Base-by-base conservation (phyloP, 2,329 filamentous ascomycete species). In the Drechslerella coelobrocha region DNA sequence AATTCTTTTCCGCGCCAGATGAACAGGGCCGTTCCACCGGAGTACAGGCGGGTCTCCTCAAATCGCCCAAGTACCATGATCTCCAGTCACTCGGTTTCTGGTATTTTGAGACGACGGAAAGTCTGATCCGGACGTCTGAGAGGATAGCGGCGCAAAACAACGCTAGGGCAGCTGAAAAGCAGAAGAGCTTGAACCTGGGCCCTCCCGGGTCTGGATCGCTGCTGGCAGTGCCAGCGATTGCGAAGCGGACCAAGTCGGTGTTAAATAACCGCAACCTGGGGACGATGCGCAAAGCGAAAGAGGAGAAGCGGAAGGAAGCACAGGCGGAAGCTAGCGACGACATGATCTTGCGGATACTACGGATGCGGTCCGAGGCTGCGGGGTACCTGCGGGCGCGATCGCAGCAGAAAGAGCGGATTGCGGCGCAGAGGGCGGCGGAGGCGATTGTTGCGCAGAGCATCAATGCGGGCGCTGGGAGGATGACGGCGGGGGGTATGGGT, bases 31-130 rank as follows among this genome's bases (percentile, higher is more conserved):
- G 93, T 78, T 90, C 90, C 23, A 85, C 94, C 69, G 94, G 94
- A 73, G 91, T 99, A 1, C 90, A 92, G 0, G 86, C 91, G 47
- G 92, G 97, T 78, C 88, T 97, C 29, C 85, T 99, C 77, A 96
- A 96, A 80, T 96, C 91, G 74, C 91, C 93, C 77, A 99, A 99
- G 84, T 99, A 96, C 83, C 92, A 97, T 82, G 94, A 99, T 79
- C 86, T 99, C 59, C 91, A 94, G 74, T 93, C 91, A 72, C 85
- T 99, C 73, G 96, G 96, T 81, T 99, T 97, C 84, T 99, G 97
- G 83, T 99, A 99, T 82, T 95, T 94, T 77, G 92, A 97, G 76
- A 85, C 89, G 29, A 96, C 92, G 0, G 90, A 95, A 72, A 92
- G 90, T 75, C 84, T 99, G 10, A 91, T 97, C 75, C 89, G 93